phyloP scores from a whole-genome alignment of 306 rosid genomes.

The Quercus bicolor region DNA sequence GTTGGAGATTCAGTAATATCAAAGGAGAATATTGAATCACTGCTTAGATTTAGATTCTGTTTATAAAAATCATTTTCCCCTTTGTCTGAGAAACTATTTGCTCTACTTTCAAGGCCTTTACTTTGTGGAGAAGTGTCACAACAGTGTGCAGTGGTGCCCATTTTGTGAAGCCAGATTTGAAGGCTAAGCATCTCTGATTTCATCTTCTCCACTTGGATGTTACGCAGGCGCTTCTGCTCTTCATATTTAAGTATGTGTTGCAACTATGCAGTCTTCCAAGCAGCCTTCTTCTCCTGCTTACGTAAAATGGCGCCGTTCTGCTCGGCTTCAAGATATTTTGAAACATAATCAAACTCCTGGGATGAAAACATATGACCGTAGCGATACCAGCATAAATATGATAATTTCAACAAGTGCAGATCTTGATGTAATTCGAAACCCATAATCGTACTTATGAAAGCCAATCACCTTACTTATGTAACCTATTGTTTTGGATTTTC shows the following conservation, averaged over 20 bases:
- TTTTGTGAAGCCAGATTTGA: slow-evolving; percentile 72
- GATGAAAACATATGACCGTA: slow-evolving; percentile 69
- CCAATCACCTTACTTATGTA: slow-evolving; percentile 81
- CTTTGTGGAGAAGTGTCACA: slow-evolving; percentile 48
- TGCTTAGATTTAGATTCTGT: slow-evolving; percentile 36
- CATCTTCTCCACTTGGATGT: slow-evolving; percentile 95
- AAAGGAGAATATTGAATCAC: slow-evolving; percentile 44
- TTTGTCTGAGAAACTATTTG: slow-evolving; percentile 41
- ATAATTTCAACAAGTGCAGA: slow-evolving; percentile 94
- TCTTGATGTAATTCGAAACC: slow-evolving; percentile 93
- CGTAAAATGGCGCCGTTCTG: slow-evolving; percentile 92
- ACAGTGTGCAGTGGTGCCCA: slow-evolving; percentile 47
- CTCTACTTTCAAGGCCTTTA: slow-evolving; percentile 67
- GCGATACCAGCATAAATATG: slow-evolving; percentile 92
- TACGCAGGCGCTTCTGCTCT: slow-evolving; percentile 71
- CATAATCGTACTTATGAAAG: slow-evolving; percentile 84
- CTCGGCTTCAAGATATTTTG: slow-evolving; percentile 91
- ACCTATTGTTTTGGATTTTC: slow-evolving; percentile 61
- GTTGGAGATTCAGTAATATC: slow-evolving; percentile 50
- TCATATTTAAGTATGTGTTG: slow-evolving; percentile 74
- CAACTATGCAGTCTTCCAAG: slow-evolving; percentile 92
- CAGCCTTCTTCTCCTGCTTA: slow-evolving; percentile 98
- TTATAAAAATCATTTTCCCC: slow-evolving; percentile 42
- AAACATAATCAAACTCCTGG: slow-evolving; percentile 81
- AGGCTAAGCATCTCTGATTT: slow-evolving; percentile 96